A percentile compares a stretch with the other conserved stretches of the same genome.
phyloP scores from a whole-genome alignment of 1,284 basidiomycete genomes.

The Dichomitus squalens region DNA sequence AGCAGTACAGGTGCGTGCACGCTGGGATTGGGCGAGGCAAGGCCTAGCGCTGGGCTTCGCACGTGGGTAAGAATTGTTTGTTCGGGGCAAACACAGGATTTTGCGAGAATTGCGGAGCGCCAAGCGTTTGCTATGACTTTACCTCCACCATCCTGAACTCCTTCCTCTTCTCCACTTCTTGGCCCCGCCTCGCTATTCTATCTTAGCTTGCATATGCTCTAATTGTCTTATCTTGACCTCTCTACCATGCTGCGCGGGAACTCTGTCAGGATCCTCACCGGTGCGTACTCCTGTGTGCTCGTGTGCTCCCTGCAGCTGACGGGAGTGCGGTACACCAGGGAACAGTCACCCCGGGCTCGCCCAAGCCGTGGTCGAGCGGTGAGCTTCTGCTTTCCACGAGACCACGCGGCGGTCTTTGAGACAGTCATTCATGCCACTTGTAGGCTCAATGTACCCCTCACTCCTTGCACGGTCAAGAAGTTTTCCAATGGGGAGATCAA shows the following conservation, averaged over 20 bases:
- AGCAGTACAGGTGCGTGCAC: not conserved
- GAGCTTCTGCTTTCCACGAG: constrained; percentile 60
- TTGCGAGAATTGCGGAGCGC: constrained; percentile 27
- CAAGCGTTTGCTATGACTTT: constrained; percentile 15
- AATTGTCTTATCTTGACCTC: constrained; percentile 33
- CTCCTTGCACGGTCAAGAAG: constrained; percentile 90
- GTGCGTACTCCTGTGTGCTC: constrained; percentile 46
- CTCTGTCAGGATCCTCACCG: constrained; percentile 90
- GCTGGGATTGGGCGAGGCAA: not conserved
- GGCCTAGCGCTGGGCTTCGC: constrained; percentile 10
- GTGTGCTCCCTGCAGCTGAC: constrained; percentile 15
- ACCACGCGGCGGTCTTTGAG: constrained; percentile 36
- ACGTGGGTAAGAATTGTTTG: constrained; percentile 31
- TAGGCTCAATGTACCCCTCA: constrained; percentile 91
- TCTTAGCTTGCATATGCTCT: constrained; percentile 28
- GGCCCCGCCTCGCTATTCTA: constrained; percentile 13
- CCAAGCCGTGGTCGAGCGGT: constrained; percentile 92
- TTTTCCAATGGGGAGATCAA: constrained; percentile 96
- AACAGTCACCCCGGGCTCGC: constrained; percentile 99
- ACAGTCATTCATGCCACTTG: constrained; percentile 38
- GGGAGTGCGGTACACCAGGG: constrained; percentile 54
- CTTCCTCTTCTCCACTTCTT: constrained; percentile 6
- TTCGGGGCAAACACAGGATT: constrained; percentile 28
- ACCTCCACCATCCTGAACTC: constrained; percentile 1
- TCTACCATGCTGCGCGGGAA: constrained; percentile 83